Conservation (phyloP, 192 early-diverging fungal genomes). For the Pilaira anomala region DNA sequence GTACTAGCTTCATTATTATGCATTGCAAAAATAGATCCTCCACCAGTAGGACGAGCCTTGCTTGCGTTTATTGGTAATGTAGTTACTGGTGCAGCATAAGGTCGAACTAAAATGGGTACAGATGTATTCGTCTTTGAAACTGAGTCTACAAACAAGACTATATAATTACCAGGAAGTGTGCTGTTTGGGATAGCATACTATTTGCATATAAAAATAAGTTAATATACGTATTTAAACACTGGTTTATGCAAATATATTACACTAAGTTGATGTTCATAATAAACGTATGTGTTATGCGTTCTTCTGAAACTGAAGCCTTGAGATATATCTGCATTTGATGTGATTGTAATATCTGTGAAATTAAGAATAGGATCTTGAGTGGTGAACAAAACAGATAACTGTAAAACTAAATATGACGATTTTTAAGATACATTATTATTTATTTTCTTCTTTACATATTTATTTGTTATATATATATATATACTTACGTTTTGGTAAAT, state of each 20-base stretch:
- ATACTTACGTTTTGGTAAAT: conserved; percentile 16
- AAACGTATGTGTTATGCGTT: conserved; percentile 10
- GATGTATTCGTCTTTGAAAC: conserved; percentile 16
- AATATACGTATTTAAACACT: background rate
- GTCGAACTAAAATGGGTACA: conserved; percentile 19
- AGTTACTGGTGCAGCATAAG: conserved; percentile 16
- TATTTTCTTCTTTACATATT: background rate
- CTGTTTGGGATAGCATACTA: conserved; percentile 29
- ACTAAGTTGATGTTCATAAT: conserved; percentile 23
- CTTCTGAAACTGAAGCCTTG: conserved; percentile 25
- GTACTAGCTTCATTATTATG: background rate
- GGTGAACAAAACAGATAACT: conserved; percentile 19
- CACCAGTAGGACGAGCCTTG: conserved; percentile 13
- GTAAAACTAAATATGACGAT: conserved; percentile 8
- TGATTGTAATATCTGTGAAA: conserved; percentile 17
- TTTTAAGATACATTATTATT: background rate
- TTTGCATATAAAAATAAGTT: background rate
- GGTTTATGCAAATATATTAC: conserved; percentile 1
- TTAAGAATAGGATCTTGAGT: conserved; percentile 10
- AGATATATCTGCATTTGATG: conserved; percentile 29
- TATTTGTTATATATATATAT: background rate
- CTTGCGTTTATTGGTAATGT: background rate
- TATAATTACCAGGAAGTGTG: conserved; percentile 25
- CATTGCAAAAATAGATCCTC: conserved; percentile 9
- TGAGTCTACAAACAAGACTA: conserved; percentile 19